These are phyloP conservation scores for Candida neerlandica DNA, from an alignment of 1,139 yeast genomes.

Conservation along the genomic window DNA sequence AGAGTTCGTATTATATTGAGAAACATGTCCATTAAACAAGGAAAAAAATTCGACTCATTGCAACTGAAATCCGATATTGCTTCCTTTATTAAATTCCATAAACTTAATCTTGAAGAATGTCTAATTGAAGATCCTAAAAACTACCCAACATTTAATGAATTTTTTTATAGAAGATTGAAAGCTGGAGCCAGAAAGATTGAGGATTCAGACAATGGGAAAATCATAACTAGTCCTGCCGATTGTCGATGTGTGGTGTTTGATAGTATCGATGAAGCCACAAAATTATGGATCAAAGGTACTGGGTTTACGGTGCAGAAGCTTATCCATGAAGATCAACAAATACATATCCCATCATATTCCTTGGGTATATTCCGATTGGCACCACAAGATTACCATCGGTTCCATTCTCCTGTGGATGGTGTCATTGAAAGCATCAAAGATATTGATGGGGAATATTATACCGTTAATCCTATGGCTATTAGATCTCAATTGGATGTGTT, in stretches of 20 bases:
- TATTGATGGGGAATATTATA: slow-evolving; percentile 89
- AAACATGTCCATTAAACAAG: slow-evolving; percentile 77
- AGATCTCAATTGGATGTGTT: slow-evolving; percentile 86
- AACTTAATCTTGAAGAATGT: slow-evolving; percentile 73
- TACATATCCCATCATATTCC: slow-evolving; percentile 50
- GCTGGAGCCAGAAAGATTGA: slow-evolving; percentile 74
- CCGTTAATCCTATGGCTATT: slow-evolving; percentile 97
- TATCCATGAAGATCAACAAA: slow-evolving; percentile 58
- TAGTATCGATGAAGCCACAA: slow-evolving; percentile 63
- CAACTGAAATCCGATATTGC: slow-evolving; percentile 66
- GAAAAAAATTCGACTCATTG: slow-evolving; percentile 76
- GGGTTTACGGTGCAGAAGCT: slow-evolving; percentile 71
- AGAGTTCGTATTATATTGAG: slow-evolving; percentile 60
- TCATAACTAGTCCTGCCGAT: slow-evolving; percentile 85
- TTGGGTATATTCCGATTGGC: slow-evolving; percentile 85
- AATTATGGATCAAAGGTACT: slow-evolving; percentile 88
- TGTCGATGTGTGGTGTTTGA: slow-evolving; percentile 78
- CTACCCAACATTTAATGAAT: slow-evolving; percentile 80
- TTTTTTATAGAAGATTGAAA: slow-evolving; percentile 78
- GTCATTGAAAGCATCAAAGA: slow-evolving; percentile 61
- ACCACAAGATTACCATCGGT: slow-evolving; percentile 95
- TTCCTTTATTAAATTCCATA: slow-evolving; percentile 81
- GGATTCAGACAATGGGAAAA: slow-evolving; percentile 45
- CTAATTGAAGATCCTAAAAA: slow-evolving; percentile 47
- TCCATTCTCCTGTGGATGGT: slow-evolving; percentile 88